These are phyloP conservation scores for Xylaria sp. DNA, from an alignment of 2,329 filamentous ascomycete species.

Conservation along the genomic window DNA sequence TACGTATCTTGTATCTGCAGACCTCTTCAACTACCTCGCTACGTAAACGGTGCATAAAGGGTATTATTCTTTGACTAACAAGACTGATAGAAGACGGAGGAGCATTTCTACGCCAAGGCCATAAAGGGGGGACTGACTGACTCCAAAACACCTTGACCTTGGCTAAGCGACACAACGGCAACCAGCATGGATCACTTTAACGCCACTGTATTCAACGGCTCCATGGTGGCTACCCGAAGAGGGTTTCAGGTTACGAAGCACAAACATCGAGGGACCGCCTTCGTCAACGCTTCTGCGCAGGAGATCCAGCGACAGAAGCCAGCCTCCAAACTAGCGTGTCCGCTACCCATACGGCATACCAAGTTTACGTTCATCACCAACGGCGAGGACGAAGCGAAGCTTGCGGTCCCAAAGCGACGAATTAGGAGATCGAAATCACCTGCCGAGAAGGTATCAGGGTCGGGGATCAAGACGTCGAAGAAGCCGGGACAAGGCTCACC, in stretches of 20 bases:
- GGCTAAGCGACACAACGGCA: background rate
- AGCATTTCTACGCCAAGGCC: background rate
- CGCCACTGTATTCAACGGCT: conserved; percentile 40
- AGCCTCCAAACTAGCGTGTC: background rate
- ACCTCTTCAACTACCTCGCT: background rate
- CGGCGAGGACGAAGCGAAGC: conserved; percentile 1
- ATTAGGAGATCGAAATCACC: conserved; percentile 1
- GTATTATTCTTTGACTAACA: background rate
- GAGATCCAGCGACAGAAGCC: background rate
- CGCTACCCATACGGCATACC: conserved; percentile 1
- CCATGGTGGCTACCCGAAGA: conserved; percentile 42
- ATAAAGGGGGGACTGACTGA: background rate
- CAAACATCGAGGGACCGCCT: conserved; percentile 43
- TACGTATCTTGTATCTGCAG: background rate
- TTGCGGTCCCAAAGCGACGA: background rate
- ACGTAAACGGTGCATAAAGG: background rate
- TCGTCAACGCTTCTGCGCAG: conserved; percentile 39
- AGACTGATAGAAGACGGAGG: background rate
- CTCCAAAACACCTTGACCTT: background rate
- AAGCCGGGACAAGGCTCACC: background rate
- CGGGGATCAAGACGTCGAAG: background rate
- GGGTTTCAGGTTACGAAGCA: conserved; percentile 45
- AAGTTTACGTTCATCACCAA: conserved; percentile 18
- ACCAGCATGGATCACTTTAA: conserved; percentile 44
- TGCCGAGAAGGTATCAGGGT: background rate